Percentiles rank a stretch among this genome's conserved stretches.
These are phyloP conservation scores for Eudorina sp. DNA, from an alignment of 139 green algal genomes.

Conservation along the genomic window DNA sequence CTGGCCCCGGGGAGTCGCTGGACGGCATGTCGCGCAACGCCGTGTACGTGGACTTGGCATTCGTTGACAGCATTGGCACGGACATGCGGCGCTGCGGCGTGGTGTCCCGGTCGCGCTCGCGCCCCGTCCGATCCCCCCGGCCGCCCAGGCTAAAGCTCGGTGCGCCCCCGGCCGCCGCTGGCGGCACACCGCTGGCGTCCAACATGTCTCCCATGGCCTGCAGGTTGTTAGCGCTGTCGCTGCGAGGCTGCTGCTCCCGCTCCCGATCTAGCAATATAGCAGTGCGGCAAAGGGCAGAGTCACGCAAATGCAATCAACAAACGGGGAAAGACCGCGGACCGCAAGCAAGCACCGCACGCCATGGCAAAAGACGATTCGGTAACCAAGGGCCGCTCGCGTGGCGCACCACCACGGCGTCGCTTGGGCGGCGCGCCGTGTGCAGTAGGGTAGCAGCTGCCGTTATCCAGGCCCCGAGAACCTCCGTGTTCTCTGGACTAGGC, in stretches of 20 bases:
- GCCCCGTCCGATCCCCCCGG: background rate
- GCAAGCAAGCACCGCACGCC: too few relatives aligned
- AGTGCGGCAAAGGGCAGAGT: too few relatives aligned
- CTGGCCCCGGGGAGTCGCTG: background rate
- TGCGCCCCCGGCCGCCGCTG: background rate
- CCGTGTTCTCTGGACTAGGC: too few relatives aligned
- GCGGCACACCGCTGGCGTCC: background rate
- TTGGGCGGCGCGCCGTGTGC: too few relatives aligned
- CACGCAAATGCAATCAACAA: too few relatives aligned
- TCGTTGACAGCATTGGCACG: constrained; percentile 3
- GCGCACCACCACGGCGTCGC: too few relatives aligned
- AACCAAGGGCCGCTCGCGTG: too few relatives aligned
- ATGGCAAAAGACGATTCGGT: too few relatives aligned
- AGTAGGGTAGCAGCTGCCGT: too few relatives aligned
- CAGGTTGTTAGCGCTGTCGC: constrained; percentile 36
- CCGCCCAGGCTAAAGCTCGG: background rate
- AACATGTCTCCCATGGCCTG: too few relatives aligned
- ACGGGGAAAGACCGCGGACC: too few relatives aligned
- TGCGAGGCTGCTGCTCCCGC: background rate
- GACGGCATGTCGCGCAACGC: background rate
- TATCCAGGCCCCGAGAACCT: too few relatives aligned
- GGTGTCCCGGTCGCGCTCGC: constrained; percentile 7
- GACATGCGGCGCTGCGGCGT: constrained; percentile 30
- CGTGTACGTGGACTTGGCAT: constrained; percentile 20
- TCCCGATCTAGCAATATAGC: constrained; percentile 18